phyloP scores from a whole-genome alignment of 345 rosid genomes.

The Eucalyptus urophylla region DNA sequence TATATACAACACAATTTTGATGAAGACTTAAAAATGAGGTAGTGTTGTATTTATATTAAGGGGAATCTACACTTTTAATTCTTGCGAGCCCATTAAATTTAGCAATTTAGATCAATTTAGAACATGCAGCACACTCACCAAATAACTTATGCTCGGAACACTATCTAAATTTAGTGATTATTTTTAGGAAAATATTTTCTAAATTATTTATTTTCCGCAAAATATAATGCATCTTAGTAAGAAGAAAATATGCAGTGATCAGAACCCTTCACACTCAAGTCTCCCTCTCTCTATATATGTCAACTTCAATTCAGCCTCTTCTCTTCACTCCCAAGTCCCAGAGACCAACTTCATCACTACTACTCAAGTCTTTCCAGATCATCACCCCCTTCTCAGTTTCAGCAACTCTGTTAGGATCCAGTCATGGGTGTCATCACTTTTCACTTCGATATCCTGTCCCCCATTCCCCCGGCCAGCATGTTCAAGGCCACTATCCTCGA shows the following conservation, averaged over 20 bases:
- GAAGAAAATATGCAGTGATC: not conserved
- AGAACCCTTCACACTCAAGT: not conserved
- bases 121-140: too few relatives aligned
- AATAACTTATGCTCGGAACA: too few relatives aligned
- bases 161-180: not conserved
- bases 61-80: too few relatives aligned
- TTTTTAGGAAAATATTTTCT: not conserved
- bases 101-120: too few relatives aligned
- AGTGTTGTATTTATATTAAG: too few relatives aligned
- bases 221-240: not conserved
- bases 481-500: constrained; percentile 13
- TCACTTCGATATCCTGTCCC: not conserved
- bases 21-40: too few relatives aligned
- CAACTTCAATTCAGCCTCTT: not conserved
- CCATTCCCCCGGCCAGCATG: not conserved
- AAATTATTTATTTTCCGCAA: not conserved
- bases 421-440: not conserved
- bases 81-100: too few relatives aligned
- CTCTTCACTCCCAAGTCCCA: not conserved
- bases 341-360: not conserved
- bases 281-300: not conserved
- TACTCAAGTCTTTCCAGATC: not conserved
- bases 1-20: too few relatives aligned
- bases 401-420: not conserved
- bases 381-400: not conserved